phyloP scores from a whole-genome alignment of 1,284 basidiomycete species.

The Apiotrichum montevideense region DNA sequence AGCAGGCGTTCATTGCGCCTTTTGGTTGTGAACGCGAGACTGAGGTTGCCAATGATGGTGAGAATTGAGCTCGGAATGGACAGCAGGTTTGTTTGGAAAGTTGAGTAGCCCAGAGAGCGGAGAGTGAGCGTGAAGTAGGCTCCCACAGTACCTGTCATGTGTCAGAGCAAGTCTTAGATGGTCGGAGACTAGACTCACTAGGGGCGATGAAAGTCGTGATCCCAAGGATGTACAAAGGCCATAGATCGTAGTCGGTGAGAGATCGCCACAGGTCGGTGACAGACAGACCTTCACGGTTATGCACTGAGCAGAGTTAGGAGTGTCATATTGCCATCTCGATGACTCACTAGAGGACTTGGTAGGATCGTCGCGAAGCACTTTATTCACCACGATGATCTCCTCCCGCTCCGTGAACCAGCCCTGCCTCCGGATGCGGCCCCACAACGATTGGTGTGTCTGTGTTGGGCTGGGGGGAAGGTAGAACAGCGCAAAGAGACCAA shows the following conservation, averaged over 20 bases:
- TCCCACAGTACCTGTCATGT: conserved; percentile 18
- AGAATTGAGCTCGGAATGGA: conserved; percentile 34
- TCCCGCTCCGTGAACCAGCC: conserved; percentile 49
- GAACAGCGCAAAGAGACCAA: conserved; percentile 38
- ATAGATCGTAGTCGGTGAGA: conserved; percentile 45
- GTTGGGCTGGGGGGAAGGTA: conserved; percentile 34
- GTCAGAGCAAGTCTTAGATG: not conserved
- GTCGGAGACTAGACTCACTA: not conserved
- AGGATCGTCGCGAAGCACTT: conserved; percentile 48
- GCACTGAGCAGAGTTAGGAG: conserved; percentile 26
- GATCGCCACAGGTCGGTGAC: conserved; percentile 25
- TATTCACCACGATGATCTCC: conserved; percentile 49
- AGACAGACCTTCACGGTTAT: conserved; percentile 47
- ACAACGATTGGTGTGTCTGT: conserved; percentile 31
- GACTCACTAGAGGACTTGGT: conserved; percentile 29
- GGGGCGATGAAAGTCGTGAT: conserved; percentile 17
- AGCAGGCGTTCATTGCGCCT: conserved; percentile 26
- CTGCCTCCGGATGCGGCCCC: conserved; percentile 20
- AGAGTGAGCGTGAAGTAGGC: conserved; percentile 29
- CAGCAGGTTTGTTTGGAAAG: conserved; percentile 45
- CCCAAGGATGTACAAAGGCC: conserved; percentile 45
- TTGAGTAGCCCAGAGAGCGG: conserved; percentile 31
- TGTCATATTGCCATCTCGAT: no score
- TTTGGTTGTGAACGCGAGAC: conserved; percentile 27
- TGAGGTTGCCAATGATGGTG: conserved; percentile 37